phyloP scores from a whole-genome alignment of 305 asterid species.

The Plantago rigida region DNA sequence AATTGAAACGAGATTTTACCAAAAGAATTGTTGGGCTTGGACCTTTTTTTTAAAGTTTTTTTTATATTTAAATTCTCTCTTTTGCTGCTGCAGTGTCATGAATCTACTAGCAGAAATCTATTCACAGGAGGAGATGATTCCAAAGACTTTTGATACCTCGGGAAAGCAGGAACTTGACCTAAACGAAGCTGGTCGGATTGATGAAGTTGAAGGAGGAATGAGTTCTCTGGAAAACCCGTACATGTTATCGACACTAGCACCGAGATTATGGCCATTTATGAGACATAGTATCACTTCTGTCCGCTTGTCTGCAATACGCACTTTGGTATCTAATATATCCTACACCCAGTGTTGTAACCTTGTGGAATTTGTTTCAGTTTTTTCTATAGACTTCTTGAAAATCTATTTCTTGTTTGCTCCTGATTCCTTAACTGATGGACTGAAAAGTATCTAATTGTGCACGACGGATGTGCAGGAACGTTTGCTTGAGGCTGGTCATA shows the following conservation, averaged over 20 bases:
- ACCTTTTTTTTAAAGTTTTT: background rate
- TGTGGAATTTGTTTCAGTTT: constrained; percentile 2
- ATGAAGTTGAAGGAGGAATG: constrained; percentile 57
- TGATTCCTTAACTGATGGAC: constrained; percentile 1
- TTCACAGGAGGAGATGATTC: constrained; percentile 91
- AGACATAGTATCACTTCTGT: constrained; percentile 94
- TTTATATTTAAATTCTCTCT: constrained; percentile 17
- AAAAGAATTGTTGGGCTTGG: too few species aligned
- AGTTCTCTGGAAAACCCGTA: constrained; percentile 67
- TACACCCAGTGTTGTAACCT: background rate
- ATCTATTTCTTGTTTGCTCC: constrained; percentile 6
- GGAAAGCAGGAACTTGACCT: constrained; percentile 62
- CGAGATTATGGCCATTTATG: constrained; percentile 98
- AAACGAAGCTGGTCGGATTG: constrained; percentile 51
- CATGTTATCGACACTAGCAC: constrained; percentile 78
- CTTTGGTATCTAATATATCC: constrained; percentile 50
- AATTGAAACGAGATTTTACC: too few species aligned
- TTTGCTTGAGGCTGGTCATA: constrained; percentile 84
- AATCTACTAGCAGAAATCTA: constrained; percentile 94
- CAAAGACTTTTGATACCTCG: constrained; percentile 50
- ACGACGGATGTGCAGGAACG: constrained; percentile 65
- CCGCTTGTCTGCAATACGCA: constrained; percentile 90
- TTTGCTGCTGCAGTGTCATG: constrained; percentile 78
- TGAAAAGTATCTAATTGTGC: constrained; percentile 24
- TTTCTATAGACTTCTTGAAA: constrained; percentile 1